Base-by-base conservation (phyloP, 2,329 filamentous ascomycete genomes). In the Herpomyces periplanetae region DNA sequence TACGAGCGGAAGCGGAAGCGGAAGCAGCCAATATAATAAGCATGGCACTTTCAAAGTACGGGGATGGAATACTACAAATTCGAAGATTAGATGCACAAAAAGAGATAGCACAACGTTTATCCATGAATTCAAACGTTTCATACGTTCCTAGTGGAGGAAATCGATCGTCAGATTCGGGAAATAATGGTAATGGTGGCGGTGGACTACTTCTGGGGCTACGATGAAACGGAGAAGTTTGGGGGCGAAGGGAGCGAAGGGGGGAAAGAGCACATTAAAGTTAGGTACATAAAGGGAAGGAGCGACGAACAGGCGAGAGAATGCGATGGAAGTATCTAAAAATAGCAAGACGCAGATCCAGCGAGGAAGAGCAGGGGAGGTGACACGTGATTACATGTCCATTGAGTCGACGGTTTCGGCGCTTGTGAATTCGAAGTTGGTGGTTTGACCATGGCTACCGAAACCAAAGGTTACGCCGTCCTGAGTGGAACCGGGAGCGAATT, bases 1-100 rank as follows among this genome's bases (percentile, higher is more conserved):
- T 96, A 41, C 58, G 80, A 22, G 80, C 80, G 20, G 80, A 96
- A 52, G 80, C 80, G 37, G 80, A 96, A 44, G 75, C 75, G 29
- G 75, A 91, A 52, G 68, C 63, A 32, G 80, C 80, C 18, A 80
- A 96, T 21, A 84, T 71, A 27, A 91, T 96, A 38, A 63, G 57
- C 43, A 80, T 62, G 46, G 75, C 75, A 9, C 73, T 96, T 30
- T 60, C 68, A 29, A 88, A 84, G 57, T 54, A 57, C 23, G 80
- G 80, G 28, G 75, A 87, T 40, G 80, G 80, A 16, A 48, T 96
- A 32, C 65, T 96, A 28, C 59, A 80, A 54, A 91, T 96, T 40
- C 51, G 80, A 48, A 63, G 75, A 47, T 88, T 96, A 34, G 80
- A 96, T 48, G 84, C 80, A 7, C 73, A 68, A 37, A 68, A 62